Evolutionary conservation across 1,139 yeast genomes (phyloP), one percentile per base, ranked within the genome.

Genomic region (Suhomyces coccinellae): DNA sequence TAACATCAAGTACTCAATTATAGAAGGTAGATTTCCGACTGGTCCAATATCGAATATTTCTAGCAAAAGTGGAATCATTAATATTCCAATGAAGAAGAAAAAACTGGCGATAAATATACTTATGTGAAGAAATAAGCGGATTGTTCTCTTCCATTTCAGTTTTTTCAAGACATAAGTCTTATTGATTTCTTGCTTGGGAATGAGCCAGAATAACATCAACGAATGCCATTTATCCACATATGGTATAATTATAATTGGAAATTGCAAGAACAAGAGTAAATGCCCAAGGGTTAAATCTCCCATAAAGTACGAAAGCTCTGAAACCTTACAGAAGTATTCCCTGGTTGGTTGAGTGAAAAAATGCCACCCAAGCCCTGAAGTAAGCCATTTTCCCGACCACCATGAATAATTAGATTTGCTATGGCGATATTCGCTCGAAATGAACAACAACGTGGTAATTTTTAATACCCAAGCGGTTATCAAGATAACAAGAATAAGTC

Each of bases 121-220:
- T 11, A 26, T 26, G n/a, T 9, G 29, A 12, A 10, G n/a, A 26
- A 26, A 3, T 12, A 26, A 26, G 4, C n/a, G 27, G 3, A 33
- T 20, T 17, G 10, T 12, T 11, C 12, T 13, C 15, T 33, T 20
- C 27, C 36, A 20, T 33, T 6, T 14, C 22, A 20, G n/a, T n/a
- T 33, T 33, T 8, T 2, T 33, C 14, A n/a, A 16, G 12, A 24
- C 11, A 5, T 22, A 20, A 33, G 26, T n/a, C 2, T 9, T n/a
- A 13, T n/a, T 4, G 16, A 12, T 24, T 9, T 20, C 10, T 6
- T 33, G 27, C 11, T 22, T 20, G 27, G 96, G 96, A 40, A 73
- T 77, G 43, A 88, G 68, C 97, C 97, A 90, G 61, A 89, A 81
- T 37, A 90, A 69, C 75, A 87, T 77, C 64, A 84, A 69, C 1